Evolutionary conservation across 495 filamentous ascomycete genomes (phyloP), one percentile per base, ranked within the genome.

Genomic region (Penicillium herquei): DNA sequence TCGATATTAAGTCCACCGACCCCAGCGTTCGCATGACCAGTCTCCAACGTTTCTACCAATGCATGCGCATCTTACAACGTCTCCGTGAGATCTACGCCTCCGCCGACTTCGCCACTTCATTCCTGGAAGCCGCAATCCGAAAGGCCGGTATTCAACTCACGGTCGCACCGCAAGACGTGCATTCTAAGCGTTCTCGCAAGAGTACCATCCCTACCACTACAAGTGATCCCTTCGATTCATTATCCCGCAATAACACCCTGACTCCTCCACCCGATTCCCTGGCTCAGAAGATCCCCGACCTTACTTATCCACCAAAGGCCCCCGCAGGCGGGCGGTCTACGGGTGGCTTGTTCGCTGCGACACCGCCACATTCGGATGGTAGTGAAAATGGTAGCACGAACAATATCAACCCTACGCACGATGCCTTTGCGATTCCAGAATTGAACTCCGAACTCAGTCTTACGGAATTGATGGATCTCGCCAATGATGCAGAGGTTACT

Each of bases 11-110:
- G 63, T 87, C 85, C 39, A 86, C 80, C 41, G 81, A 89, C 54
- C 81, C 82, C 14, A 82, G 81, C 44, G 83, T 87, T 13, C 80
- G 88, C 18, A 81, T 84, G 55, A 73, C 82, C 34, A 88, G 87
- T 52, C 76, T 89, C 46, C 81, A 85, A 47, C 88, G 89, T 47
- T 96, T 95, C 74, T 85, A 83, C 64, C 82, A 90, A 64, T 94
- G 91, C 75, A 92, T 94, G 87, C 81, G 83, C 39, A 90, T 93
- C 50, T 84, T 96, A 70, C 81, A 88, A 61, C 82, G 82, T 44
- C 79, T 96, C 12, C 84, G 89, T 31, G 89, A 92, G 55, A 91
- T 86, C 51, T 96, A 96, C 65, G 84, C 91, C 1, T 89, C 90
- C 0, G 91, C 91, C 31, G 90, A 94, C 68, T 96, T 90, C 62